Percentiles rank a stretch among this genome's conserved stretches.
These are phyloP conservation scores for Verticillium dahliae DNA, from an alignment of 2,329 filamentous ascomycete genomes.

Conservation along the genomic window DNA sequence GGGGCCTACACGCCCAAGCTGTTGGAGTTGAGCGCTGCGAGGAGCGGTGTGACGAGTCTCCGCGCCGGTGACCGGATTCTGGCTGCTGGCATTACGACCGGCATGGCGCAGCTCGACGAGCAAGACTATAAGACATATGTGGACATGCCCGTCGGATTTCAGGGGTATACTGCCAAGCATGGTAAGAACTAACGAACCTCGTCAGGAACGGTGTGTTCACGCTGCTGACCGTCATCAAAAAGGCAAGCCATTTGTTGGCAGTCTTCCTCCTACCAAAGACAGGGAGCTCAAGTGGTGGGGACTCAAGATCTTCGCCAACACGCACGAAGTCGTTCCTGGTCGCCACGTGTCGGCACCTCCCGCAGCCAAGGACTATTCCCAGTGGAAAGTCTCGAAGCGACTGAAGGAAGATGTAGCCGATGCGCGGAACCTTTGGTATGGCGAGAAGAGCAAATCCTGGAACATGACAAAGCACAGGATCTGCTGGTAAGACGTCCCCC, in stretches of 20 bases:
- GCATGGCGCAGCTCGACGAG: constrained; percentile 46
- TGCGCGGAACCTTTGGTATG: constrained; percentile 53
- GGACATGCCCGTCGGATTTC: constrained; percentile 42
- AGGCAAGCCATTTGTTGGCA: constrained; percentile 50
- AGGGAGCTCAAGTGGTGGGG: constrained; percentile 56
- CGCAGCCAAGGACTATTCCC: constrained; percentile 46
- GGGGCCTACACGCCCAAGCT: constrained; percentile 53
- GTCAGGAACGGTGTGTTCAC: constrained; percentile 21
- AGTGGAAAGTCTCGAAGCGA: constrained; percentile 51
- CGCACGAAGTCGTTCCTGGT: constrained; percentile 43
- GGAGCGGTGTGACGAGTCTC: constrained; percentile 38
- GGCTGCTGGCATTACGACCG: constrained; percentile 54
- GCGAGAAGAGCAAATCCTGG: constrained; percentile 47
- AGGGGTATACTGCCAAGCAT: constrained; percentile 28
- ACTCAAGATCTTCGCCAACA: constrained; percentile 52
- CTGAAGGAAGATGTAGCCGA: constrained; percentile 54
- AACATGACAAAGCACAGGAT: constrained; percentile 56
- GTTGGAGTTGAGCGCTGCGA: constrained; percentile 42
- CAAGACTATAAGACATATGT: constrained; percentile 36
- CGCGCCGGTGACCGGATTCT: constrained; percentile 47
- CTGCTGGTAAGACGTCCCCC: constrained; percentile 47
- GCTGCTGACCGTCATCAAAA: constrained; percentile 13
- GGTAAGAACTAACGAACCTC: constrained; percentile 15
- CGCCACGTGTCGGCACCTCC: constrained; percentile 52
- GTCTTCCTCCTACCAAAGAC: constrained; percentile 45